Evolutionary conservation across 441 rosid genomes (phyloP), one percentile per base, ranked within the genome.

Genomic region (Croton laevigatus): DNA sequence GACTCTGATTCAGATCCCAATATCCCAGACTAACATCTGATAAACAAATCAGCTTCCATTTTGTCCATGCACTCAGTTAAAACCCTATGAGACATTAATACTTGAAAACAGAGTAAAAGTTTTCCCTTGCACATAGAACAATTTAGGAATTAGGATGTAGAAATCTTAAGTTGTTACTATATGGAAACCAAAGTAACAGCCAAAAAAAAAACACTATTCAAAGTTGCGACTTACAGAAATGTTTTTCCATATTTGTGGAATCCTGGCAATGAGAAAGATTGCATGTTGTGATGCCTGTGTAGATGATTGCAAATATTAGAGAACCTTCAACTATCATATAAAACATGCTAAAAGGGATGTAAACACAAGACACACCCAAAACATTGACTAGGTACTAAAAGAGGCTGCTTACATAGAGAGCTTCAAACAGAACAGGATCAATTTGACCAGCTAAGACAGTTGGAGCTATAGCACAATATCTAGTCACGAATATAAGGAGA

Each of bases 231-330:
- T 89, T 78, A 94, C 98, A 60, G 79, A 79, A 78, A 89, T 86
- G 81, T 91, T 92, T 77, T 82, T 74, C 98, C 91, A 92, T 77
- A 94, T 94, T 74, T 90, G 98, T 42, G 98, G 98, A 60, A 94
- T 88, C 81, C 92, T 84, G 53, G 97, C 95, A 81, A 78, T 85
- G 79, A 91, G 90, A 79, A 91, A 94, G 34, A 92, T 84, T 16
- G 91, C 97, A 85, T 94, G 98, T 73, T 94, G 97, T 53, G 94
- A 94, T 42, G 93, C 94, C 98, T 94, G 91, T 74, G 80, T 14
- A 77, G 62, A 75, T 51, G 44, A 59, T 63, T 63, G 54, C 44
- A 64, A 34, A 57, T 42, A 12, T 69, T n/a, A 79, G 17, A 38
- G 9, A 68, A 19, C 59, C n/a, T 59, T 70, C 54, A 68, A 36